These are phyloP conservation scores for Rutstroemia sp. DNA, from an alignment of 2,329 filamentous ascomycete species.

Conservation along the genomic window DNA sequence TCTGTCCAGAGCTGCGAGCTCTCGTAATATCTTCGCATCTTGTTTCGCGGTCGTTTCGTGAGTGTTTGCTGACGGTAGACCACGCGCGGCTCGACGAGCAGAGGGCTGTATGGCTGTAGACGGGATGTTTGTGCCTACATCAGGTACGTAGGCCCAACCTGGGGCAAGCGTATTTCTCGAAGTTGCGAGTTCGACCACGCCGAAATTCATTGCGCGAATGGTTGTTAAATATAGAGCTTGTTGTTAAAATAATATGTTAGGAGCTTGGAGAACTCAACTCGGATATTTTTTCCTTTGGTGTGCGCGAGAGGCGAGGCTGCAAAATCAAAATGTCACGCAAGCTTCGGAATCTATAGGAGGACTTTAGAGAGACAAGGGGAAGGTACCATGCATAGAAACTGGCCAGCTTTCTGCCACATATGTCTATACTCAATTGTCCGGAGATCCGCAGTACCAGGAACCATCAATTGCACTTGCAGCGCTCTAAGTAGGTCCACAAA, in stretches of 20 bases:
- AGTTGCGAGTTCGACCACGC: constrained; percentile 76
- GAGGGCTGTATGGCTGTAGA: constrained; percentile 42
- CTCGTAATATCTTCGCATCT: constrained; percentile 72
- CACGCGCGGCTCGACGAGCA: constrained; percentile 55
- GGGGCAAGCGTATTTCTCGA: constrained; percentile 63
- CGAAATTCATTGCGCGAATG: constrained; percentile 52
- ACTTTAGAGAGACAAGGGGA: too few species aligned
- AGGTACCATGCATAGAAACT: too few species aligned
- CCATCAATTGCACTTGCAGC: too few species aligned
- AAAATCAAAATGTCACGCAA: not conserved
- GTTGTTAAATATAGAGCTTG: not conserved
- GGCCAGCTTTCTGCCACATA: too few species aligned
- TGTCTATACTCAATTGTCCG: too few species aligned
- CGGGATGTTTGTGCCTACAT: constrained; percentile 50
- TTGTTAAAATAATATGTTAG: too few species aligned
- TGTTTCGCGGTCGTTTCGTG: constrained; percentile 74
- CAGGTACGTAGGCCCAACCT: constrained; percentile 88
- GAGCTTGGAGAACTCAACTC: not conserved
- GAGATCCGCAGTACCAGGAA: too few species aligned
- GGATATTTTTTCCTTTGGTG: not conserved
- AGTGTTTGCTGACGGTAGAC: constrained; percentile 41
- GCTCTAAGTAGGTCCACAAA: too few species aligned
- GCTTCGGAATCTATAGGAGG: not conserved
- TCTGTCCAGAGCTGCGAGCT: constrained; percentile 73
- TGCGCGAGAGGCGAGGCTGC: not conserved